phyloP scores from a whole-genome alignment of 2,329 filamentous ascomycete genomes.

The Peltaster fructicola region DNA sequence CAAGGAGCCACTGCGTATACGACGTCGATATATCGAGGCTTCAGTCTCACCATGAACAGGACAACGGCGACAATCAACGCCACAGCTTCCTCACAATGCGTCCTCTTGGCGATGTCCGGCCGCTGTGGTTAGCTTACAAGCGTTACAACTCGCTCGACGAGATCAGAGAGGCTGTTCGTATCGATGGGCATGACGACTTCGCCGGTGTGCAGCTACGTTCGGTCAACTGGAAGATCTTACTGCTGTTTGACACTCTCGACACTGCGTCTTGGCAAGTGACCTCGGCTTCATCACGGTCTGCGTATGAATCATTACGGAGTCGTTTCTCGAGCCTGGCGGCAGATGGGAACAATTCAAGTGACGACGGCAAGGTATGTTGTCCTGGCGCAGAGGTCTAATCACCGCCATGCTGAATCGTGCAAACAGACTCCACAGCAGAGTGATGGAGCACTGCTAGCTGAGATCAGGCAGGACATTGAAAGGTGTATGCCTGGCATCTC shows the following conservation, averaged over 20 bases:
- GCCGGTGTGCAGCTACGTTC: constrained; percentile 49
- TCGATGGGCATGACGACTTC: constrained; percentile 7
- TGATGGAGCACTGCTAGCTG: constrained; percentile 67
- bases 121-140: constrained; percentile 17
- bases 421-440: constrained; percentile 63
- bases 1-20: too few relatives aligned
- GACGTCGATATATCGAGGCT: too few relatives aligned
- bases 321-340: too few relatives aligned
- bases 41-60: too few relatives aligned
- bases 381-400: too few relatives aligned
- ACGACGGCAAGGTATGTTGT: constrained; percentile 48
- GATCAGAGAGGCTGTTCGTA: constrained; percentile 15
- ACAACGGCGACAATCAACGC: background rate
- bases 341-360: constrained; percentile 63
- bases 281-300: constrained; percentile 49
- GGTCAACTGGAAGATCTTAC: constrained; percentile 82
- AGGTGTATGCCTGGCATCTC: constrained; percentile 76
- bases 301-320: constrained; percentile 58
- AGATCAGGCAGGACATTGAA: constrained; percentile 89
- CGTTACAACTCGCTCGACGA: constrained; percentile 13
- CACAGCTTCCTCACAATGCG: constrained; percentile 13
- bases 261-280: constrained; percentile 49
- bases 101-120: constrained; percentile 14
- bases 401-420: too few relatives aligned
- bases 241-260: constrained; percentile 55